phyloP scores from a whole-genome alignment of 2,329 filamentous ascomycete genomes.

The Aspergillus costaricaensis region DNA sequence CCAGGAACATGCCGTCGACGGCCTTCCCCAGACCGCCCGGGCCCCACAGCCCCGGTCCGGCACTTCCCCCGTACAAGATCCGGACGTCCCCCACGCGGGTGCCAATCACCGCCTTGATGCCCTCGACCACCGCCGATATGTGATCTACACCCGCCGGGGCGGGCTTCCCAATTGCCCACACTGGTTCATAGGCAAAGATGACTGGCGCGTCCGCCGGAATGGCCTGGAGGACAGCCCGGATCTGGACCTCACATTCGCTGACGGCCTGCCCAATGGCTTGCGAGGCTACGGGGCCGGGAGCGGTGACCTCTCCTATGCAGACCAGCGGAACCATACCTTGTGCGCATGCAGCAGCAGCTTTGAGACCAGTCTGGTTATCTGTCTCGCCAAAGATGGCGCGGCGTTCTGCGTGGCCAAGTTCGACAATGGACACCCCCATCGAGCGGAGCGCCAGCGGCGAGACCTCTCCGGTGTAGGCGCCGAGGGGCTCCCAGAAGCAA shows the following conservation, averaged over 20 bases:
- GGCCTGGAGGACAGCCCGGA: slow-evolving; percentile 63
- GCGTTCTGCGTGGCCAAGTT: slow-evolving; percentile 80
- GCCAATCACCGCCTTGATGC: slow-evolving; percentile 59
- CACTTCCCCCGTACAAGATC: slow-evolving; percentile 80
- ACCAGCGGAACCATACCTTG: slow-evolving; percentile 76
- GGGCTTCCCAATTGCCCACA: slow-evolving; percentile 81
- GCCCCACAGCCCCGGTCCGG: slow-evolving; percentile 73
- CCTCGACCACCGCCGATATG: slow-evolving; percentile 69
- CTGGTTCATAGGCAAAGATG: slow-evolving; percentile 81
- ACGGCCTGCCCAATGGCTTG: slow-evolving; percentile 60
- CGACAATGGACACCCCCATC: slow-evolving; percentile 70
- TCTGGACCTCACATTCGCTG: slow-evolving; percentile 65
- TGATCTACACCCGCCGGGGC: slow-evolving; percentile 72
- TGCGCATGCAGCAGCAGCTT: slow-evolving; percentile 67
- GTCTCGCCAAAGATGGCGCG: slow-evolving; percentile 72
- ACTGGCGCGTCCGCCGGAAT: slow-evolving; percentile 67
- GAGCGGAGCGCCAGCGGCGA: slow-evolving; percentile 68
- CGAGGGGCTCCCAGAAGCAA: slow-evolving; percentile 67
- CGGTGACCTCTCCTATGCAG: slow-evolving; percentile 72
- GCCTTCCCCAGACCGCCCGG: slow-evolving; percentile 59
- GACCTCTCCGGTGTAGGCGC: slow-evolving; percentile 77
- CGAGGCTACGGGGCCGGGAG: slow-evolving; percentile 49
- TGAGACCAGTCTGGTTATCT: slow-evolving; percentile 66
- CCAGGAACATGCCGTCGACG: slow-evolving; percentile 79
- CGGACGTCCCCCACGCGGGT: slow-evolving; percentile 61